Conservation (phyloP, 805 yeast species). For the Komagataella pseudopastoris region DNA sequence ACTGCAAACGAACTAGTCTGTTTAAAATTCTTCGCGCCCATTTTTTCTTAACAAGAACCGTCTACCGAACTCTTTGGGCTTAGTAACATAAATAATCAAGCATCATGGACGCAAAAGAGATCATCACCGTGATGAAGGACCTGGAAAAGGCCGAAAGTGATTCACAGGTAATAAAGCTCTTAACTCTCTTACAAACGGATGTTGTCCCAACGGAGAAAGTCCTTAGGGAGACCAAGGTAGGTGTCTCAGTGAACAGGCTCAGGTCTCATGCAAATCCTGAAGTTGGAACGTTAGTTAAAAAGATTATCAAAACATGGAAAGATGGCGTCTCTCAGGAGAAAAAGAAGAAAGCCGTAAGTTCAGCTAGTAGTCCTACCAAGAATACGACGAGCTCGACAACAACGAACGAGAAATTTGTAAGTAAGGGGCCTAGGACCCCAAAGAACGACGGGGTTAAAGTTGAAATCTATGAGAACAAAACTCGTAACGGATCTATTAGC, state of each 20-base stretch:
- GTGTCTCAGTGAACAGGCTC: slow-evolving; percentile 87
- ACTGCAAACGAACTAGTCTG: not conserved
- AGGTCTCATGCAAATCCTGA: slow-evolving; percentile 57
- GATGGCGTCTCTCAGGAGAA: slow-evolving; percentile 70
- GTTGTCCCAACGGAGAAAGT: slow-evolving; percentile 77
- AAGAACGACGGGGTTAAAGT: slow-evolving; percentile 70
- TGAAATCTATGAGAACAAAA: slow-evolving; percentile 54
- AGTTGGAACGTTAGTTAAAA: slow-evolving; percentile 59
- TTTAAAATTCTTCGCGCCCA: not conserved
- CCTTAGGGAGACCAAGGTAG: slow-evolving; percentile 89
- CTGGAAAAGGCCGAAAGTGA: slow-evolving; percentile 65
- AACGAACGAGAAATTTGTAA: slow-evolving; percentile 24
- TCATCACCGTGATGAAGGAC: slow-evolving; percentile 50
- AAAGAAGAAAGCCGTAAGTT: slow-evolving; percentile 10
- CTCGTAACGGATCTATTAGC: slow-evolving; percentile 73
- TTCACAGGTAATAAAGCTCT: slow-evolving; percentile 49
- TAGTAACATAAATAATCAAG: not conserved
- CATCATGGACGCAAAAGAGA: slow-evolving; percentile 63
- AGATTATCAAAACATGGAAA: slow-evolving; percentile 80
- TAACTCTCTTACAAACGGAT: slow-evolving; percentile 52
- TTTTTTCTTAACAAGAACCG: not conserved
- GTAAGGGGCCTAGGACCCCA: slow-evolving; percentile 58
- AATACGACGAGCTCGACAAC: slow-evolving; percentile 8
- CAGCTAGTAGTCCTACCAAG: slow-evolving; percentile 5
- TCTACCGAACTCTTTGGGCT: not conserved